Evolutionary conservation across 305 asterid species (phyloP).

Genomic region (Lippia alba): DNA sequence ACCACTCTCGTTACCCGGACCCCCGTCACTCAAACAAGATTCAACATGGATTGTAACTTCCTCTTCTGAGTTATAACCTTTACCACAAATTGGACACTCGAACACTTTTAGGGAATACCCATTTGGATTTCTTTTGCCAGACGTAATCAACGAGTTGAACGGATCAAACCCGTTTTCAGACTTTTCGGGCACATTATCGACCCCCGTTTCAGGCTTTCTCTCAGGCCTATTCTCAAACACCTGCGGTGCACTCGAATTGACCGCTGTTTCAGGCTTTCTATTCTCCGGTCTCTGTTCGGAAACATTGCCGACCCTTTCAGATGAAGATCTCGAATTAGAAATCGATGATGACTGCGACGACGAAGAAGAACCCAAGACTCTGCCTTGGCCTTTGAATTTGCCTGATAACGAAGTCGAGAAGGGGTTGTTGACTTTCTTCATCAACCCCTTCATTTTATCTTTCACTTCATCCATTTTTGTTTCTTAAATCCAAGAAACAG

Average conservation of each 20-base stretch:
- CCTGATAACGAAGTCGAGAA: conserved; percentile 71
- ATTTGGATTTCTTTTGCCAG: conserved; percentile 75
- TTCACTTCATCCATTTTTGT: conserved; percentile 78
- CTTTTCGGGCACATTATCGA: conserved; percentile 30
- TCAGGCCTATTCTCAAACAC: conserved; percentile 40
- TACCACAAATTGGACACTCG: conserved; percentile 87
- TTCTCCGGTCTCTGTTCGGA: conserved; percentile 43
- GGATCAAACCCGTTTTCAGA: conserved; percentile 73
- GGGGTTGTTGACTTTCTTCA: conserved; percentile 84
- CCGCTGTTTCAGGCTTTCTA: conserved; percentile 39
- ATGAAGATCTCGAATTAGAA: conserved; percentile 46
- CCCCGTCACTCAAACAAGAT: conserved; percentile 57
- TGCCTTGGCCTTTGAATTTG: conserved; percentile 88
- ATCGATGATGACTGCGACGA: conserved; percentile 38
- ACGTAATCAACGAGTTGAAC: conserved; percentile 67
- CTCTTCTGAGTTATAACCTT: conserved; percentile 70
- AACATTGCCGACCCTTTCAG: conserved; percentile 37
- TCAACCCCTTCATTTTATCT: conserved; percentile 87
- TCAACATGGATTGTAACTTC: conserved; percentile 82
- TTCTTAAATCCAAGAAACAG: conserved; percentile 18
- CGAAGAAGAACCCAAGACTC: conserved; percentile 77
- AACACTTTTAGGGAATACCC: conserved; percentile 72
- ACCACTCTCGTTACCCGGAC: conserved; percentile 28
- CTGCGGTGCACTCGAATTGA: conserved; percentile 22
- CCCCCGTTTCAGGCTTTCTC: conserved; percentile 39